Percentiles rank a stretch among this genome's conserved stretches.
phyloP scores from a whole-genome alignment of 148 eudicot genomes.

The Spergularia marina region DNA sequence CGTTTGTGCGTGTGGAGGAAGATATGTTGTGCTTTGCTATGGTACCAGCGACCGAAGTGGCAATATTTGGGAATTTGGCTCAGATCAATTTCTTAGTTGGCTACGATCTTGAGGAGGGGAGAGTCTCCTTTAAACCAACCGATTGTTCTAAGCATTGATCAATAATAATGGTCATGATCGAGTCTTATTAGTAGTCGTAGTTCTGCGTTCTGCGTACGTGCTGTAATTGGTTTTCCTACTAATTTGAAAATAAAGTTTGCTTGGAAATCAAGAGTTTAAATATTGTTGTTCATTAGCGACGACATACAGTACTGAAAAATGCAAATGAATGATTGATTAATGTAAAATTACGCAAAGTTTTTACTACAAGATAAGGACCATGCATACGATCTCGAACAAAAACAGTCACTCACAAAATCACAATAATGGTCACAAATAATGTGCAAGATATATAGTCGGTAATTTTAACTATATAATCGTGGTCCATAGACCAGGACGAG shows the following conservation, averaged over 20 bases:
- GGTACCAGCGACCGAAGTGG: constrained; percentile 19
- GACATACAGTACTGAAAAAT: no score
- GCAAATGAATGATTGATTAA: no score
- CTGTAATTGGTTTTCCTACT: neutral
- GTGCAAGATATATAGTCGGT: no score
- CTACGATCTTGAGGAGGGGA: constrained; percentile 24
- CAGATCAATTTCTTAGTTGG: constrained; percentile 26
- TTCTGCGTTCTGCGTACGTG: neutral
- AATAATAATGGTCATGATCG: neutral
- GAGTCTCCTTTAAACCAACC: constrained; percentile 26
- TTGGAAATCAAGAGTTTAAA: no score
- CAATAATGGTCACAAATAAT: no score
- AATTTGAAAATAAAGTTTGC: neutral
- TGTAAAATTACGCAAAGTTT: no score
- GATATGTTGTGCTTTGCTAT: constrained; percentile 35
- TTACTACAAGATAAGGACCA: no score
- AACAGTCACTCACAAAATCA: no score
- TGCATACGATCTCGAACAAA: no score
- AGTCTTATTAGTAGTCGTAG: neutral
- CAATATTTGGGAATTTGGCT: constrained; percentile 39
- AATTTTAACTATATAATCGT: no score
- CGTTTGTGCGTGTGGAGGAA: constrained; percentile 26
- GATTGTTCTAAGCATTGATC: constrained; percentile 19
- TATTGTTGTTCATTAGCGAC: no score
- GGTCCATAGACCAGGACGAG: no score